A percentile compares a stretch with the other conserved stretches of the same genome.
Evolutionary conservation across 257 asterid genomes (phyloP).

Genomic region (Solanum ossicruentum): DNA sequence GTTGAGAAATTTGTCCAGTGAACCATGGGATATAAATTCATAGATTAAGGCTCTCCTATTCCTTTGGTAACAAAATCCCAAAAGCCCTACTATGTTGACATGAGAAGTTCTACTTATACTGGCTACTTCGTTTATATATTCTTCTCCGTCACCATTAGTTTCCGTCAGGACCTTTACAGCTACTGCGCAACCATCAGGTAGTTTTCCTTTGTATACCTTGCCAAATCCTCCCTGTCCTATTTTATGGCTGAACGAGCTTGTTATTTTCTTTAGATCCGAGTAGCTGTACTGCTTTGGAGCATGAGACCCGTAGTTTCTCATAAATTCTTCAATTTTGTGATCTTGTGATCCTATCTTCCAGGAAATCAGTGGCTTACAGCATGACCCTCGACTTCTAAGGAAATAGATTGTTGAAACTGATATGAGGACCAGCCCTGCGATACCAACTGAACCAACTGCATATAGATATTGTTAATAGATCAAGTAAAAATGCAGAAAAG

Average conservation of each 20-base stretch:
- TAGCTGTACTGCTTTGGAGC: constrained; percentile 35
- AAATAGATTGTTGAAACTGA: neutral
- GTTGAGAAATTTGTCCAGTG: constrained; percentile 44
- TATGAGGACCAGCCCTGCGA: neutral
- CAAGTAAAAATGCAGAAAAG: neutral
- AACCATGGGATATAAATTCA: constrained; percentile 56
- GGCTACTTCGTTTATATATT: constrained; percentile 50
- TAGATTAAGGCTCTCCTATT: constrained; percentile 33
- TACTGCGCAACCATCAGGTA: constrained; percentile 35
- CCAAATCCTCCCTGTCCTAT: constrained; percentile 54
- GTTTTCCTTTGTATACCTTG: constrained; percentile 37
- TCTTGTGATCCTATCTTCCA: neutral
- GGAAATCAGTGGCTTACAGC: neutral
- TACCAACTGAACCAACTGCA: constrained; percentile 16
- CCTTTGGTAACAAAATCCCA: constrained; percentile 39
- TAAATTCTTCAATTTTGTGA: constrained; percentile 17
- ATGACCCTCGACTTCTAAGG: constrained; percentile 6
- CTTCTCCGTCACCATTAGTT: constrained; percentile 25
- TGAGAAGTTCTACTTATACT: constrained; percentile 58
- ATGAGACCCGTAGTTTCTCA: constrained; percentile 29
- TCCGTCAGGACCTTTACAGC: constrained; percentile 43
- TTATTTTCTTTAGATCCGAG: constrained; percentile 31
- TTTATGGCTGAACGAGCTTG: constrained; percentile 25
- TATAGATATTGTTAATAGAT: neutral
- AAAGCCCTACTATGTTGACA: constrained; percentile 46